Base-by-base conservation (phyloP, 2,329 filamentous ascomycete genomes). In the Pseudogymnoascus verrucosus region DNA sequence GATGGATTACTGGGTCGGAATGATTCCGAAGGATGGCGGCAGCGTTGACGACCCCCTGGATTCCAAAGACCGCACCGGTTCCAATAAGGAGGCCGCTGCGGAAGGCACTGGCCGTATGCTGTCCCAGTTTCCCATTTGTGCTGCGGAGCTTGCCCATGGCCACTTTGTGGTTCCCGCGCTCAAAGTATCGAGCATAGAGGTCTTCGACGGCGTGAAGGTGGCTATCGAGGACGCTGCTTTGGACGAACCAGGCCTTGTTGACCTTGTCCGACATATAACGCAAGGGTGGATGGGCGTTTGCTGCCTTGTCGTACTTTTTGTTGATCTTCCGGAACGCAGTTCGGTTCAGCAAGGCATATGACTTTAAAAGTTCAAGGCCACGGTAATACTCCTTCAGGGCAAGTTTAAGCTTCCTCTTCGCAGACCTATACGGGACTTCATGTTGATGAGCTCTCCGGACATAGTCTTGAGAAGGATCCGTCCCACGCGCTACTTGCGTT, bases 301-400 rank as follows among this genome's bases (percentile, higher is more conserved):
- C 86, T 1, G 89, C 86, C 77, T 98, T 99, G 80, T 98, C 93
- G 74, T 96, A 98, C 76, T 99, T 99, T 76, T 99, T 99, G 77
- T 96, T 97, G 73, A 99, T 91, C 75, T 99, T 99, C 34, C 93
- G 88, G 72, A 98, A 98, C 0, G 92, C 95, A 0, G 91, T 96
- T 60, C 91, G 85, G 74, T 99, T 99, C 12, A 97, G 80, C 21
- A 96, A 78, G 1, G 92, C 89, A 71, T 96, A 99, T 0, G 91
- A 90, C 77, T 97, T 98, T 65, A 99, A 82, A 54, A 98, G 79
- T 73, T 99, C 95, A 12, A 99, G 81, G 0, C 90, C 89, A 19
- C 93, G 88, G 74, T 99, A 98, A 74, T 92, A 96, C 74, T 98
- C 95, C 71, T 96, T 90, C 60, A 98, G 76, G 0, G 95, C 95